Conservation (phyloP, 2,329 filamentous ascomycete genomes). For the Periconia sp. region DNA sequence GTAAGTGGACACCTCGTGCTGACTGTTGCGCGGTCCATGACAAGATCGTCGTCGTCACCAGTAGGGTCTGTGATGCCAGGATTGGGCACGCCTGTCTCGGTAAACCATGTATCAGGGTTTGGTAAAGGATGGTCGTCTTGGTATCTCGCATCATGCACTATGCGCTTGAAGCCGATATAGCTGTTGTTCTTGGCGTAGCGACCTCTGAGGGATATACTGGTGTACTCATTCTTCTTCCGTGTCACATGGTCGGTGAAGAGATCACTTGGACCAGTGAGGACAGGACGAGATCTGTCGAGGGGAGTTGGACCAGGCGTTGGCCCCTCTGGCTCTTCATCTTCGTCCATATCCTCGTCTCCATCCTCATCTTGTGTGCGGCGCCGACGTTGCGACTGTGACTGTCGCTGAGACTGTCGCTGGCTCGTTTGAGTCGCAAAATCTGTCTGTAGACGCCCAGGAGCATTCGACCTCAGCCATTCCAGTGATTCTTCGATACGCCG, state of each 20-base stretch:
- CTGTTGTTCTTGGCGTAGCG: slow-evolving; percentile 66
- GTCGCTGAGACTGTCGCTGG: slow-evolving; percentile 43
- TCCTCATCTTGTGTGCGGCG: slow-evolving; percentile 41
- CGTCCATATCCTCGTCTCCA: slow-evolving; percentile 43
- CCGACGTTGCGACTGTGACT: slow-evolving; percentile 34
- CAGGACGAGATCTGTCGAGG: slow-evolving; percentile 39
- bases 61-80: slow-evolving; percentile 50
- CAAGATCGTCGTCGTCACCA: slow-evolving; percentile 69
- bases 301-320: slow-evolving; percentile 46
- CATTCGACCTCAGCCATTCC: slow-evolving; percentile 47
- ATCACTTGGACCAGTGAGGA: slow-evolving; percentile 42
- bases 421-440: slow-evolving; percentile 44
- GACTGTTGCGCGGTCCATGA: slow-evolving; percentile 67
- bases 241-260: slow-evolving; percentile 47
- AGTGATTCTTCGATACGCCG: slow-evolving; percentile 53
- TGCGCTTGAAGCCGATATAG: slow-evolving; percentile 66
- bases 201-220: slow-evolving; percentile 40
- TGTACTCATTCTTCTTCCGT: slow-evolving; percentile 52
- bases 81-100: slow-evolving; percentile 53
- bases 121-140: slow-evolving; percentile 61
- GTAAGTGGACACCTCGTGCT: slow-evolving; percentile 75
- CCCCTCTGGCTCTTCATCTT: slow-evolving; percentile 45
- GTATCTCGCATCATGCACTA: slow-evolving; percentile 67
- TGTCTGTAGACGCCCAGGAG: slow-evolving; percentile 32
- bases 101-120: slow-evolving; percentile 68